phyloP scores from a whole-genome alignment of 805 yeast species.

The Starmerella geochares region DNA sequence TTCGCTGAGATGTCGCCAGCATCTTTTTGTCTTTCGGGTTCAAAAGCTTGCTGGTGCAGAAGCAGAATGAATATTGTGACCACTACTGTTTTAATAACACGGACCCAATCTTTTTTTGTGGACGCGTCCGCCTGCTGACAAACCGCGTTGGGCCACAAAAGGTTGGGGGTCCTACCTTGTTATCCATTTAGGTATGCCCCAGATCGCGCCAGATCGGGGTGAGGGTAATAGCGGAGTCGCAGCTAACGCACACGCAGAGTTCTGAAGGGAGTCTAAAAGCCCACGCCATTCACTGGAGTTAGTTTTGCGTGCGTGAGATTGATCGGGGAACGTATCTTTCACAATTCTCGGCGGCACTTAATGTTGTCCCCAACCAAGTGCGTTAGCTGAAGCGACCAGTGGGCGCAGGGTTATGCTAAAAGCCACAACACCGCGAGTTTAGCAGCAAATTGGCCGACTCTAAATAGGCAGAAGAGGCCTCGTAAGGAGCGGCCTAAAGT shows the following conservation, averaged over 20 bases:
- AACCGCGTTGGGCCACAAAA: conserved; percentile 7
- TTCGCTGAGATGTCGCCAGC: conserved; percentile 17
- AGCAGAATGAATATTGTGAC: background rate
- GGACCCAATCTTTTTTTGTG: conserved; percentile 1
- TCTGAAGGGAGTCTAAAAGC: too few relatives aligned
- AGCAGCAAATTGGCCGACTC: too few relatives aligned
- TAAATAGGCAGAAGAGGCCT: too few relatives aligned
- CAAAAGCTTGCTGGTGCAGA: background rate
- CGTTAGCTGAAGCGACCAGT: background rate
- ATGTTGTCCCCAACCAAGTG: background rate
- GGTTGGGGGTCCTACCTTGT: conserved; percentile 5
- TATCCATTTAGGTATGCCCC: background rate
- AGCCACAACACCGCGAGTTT: background rate
- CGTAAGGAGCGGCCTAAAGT: too few relatives aligned
- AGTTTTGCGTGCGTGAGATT: background rate
- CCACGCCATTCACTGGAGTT: background rate
- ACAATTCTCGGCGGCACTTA: too few relatives aligned
- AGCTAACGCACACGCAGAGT: too few relatives aligned
- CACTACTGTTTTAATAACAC: background rate
- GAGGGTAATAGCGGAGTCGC: background rate
- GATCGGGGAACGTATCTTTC: background rate
- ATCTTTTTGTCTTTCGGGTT: background rate
- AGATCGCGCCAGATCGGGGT: conserved; percentile 8
- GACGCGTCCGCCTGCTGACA: conserved; percentile 9
- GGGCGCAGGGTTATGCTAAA: conserved; percentile 8